These are phyloP conservation scores for Ascomycota sp. DNA, from an alignment of 2,329 filamentous ascomycete genomes.

Conservation along the genomic window DNA sequence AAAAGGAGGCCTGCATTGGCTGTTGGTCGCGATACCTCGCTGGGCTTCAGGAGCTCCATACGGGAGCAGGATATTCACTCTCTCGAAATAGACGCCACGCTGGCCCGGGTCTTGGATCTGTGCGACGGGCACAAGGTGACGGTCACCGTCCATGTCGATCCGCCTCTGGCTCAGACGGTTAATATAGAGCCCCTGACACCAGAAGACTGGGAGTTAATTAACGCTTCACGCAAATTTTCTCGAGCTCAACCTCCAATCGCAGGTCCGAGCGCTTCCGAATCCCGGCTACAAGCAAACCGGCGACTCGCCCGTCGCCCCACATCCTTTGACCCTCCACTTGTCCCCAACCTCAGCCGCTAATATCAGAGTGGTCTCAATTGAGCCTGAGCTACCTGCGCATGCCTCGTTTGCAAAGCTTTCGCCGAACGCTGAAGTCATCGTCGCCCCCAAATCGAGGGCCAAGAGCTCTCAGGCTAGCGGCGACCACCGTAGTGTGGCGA, in stretches of 20 bases:
- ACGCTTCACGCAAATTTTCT: constrained; percentile 90
- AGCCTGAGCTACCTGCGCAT: constrained; percentile 46
- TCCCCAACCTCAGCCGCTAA: constrained; percentile 92
- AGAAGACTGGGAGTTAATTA: constrained; percentile 97
- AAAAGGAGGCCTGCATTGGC: constrained; percentile 60
- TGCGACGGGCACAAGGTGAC: constrained; percentile 63
- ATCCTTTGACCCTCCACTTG: constrained; percentile 78
- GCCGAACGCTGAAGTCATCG: constrained; percentile 88
- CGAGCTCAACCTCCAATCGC: constrained; percentile 78
- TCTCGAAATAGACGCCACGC: constrained; percentile 73
- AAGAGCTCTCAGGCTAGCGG: constrained; percentile 45
- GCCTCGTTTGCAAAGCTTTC: constrained; percentile 79
- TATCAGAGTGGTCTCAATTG: constrained; percentile 67
- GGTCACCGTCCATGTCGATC: constrained; percentile 62
- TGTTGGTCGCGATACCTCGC: constrained; percentile 54
- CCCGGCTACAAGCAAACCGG: constrained; percentile 40
- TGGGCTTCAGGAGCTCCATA: constrained; percentile 30
- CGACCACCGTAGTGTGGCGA: constrained; percentile 62
- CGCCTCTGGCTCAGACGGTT: constrained; percentile 77
- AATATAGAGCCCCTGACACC: constrained; percentile 91
- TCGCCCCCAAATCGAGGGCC: constrained; percentile 75
- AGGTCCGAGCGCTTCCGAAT: constrained; percentile 86
- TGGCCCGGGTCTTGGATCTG: constrained; percentile 58
- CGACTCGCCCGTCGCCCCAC: constrained; percentile 32
- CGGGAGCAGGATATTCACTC: constrained; percentile 58